Percentiles rank a stretch among this genome's conserved stretches.
Conservation (phyloP, 1,284 basidiomycete genomes). For the Albatrellus sp. region DNA sequence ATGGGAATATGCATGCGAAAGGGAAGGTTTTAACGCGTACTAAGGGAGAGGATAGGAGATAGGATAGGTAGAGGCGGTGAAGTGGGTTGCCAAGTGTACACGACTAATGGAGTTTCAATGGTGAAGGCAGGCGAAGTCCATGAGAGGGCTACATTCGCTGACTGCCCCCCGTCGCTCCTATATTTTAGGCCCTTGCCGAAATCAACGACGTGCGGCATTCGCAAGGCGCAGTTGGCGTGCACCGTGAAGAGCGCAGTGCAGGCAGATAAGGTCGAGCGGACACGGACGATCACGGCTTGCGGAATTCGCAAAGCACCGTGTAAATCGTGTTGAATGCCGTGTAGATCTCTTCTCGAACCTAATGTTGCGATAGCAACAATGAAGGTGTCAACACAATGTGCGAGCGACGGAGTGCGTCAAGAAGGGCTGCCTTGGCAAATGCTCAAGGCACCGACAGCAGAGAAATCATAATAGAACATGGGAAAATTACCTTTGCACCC, state of each 20-base stretch:
- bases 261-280: background rate
- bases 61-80: background rate
- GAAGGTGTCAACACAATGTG: constrained; percentile 25
- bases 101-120: background rate
- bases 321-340: constrained; percentile 99
- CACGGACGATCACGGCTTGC: constrained; percentile 49
- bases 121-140: background rate
- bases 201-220: background rate
- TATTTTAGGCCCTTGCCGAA: background rate
- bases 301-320: constrained; percentile 84
- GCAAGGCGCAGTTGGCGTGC: background rate
- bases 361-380: constrained; percentile 12
- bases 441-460: background rate
- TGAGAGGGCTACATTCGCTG: background rate
- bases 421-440: background rate
- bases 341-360: constrained; percentile 99
- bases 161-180: background rate
- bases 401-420: constrained; percentile 9
- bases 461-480: background rate
- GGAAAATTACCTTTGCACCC: constrained; percentile 82
- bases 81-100: background rate
- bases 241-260: background rate
- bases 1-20: background rate
- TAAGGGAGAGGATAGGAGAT: background rate
- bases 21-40: background rate